These are phyloP conservation scores for Cornus controversa DNA, from an alignment of 148 eudicot species.

Conservation along the genomic window DNA sequence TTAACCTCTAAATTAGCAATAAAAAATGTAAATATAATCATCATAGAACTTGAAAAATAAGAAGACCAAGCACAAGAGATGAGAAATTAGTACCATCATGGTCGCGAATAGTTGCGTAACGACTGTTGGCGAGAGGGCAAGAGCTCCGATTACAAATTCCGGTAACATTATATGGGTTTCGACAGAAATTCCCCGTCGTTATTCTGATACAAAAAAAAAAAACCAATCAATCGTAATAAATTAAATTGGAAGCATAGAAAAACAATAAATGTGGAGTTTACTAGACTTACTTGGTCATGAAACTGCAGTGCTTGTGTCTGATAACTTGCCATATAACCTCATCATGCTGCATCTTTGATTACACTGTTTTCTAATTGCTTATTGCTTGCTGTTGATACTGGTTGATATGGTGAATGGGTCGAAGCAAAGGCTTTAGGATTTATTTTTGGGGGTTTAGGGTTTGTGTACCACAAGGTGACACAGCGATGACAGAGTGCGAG, in stretches of 20 bases:
- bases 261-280: background rate
- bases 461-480: too few relatives aligned
- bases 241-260: background rate
- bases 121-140: constrained; percentile 95
- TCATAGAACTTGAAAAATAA: background rate
- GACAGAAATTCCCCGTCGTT: constrained; percentile 83
- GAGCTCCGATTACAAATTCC: constrained; percentile 98
- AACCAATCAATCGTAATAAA: background rate
- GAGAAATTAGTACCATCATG: constrained; percentile 55
- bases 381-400: background rate
- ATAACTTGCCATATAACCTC: constrained; percentile 97
- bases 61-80: constrained; percentile 4
- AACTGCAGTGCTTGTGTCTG: constrained; percentile 94
- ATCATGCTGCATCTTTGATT: constrained; percentile 82
- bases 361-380: background rate
- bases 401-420: background rate
- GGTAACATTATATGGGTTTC: constrained; percentile 88
- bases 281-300: constrained; percentile 72
- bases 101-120: constrained; percentile 87
- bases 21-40: background rate
- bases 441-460: too few relatives aligned
- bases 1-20: background rate
- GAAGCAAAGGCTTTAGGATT: background rate
- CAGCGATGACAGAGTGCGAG: too few relatives aligned
- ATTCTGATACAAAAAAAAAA: constrained; percentile 41